phyloP scores from a whole-genome alignment of 768 basidiomycete genomes.

The Leccinum boreale region DNA sequence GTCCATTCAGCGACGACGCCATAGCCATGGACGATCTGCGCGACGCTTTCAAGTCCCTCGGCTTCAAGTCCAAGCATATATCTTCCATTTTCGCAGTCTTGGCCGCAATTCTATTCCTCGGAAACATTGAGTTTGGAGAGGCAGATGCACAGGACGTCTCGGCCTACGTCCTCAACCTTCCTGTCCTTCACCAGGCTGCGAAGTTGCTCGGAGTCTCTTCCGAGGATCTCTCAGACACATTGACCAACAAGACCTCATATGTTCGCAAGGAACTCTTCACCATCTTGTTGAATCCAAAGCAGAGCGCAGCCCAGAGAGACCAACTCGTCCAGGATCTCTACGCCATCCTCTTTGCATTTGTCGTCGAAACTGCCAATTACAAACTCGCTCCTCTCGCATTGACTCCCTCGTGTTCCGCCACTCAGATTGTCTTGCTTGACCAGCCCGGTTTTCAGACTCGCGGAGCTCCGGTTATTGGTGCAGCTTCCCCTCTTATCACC shows the following conservation, averaged over 20 bases:
- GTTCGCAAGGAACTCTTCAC: conserved; percentile 58
- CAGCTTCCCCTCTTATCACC: conserved; percentile 49
- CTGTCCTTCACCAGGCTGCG: conserved; percentile 48
- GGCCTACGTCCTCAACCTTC: conserved; percentile 45
- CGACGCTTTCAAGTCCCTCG: conserved; percentile 50
- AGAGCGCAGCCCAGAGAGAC: conserved; percentile 52
- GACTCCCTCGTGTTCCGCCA: conserved; percentile 37
- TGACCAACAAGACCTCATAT: conserved; percentile 58
- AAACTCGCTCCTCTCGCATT: conserved; percentile 45
- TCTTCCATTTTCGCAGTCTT: conserved; percentile 53
- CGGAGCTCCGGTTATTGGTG: conserved; percentile 38
- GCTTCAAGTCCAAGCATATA: conserved; percentile 41
- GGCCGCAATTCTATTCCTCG: conserved; percentile 51
- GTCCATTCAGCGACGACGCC: conserved; percentile 59
- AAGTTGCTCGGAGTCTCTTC: conserved; percentile 48
- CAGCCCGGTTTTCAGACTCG: conserved; percentile 57
- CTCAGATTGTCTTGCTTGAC: conserved; percentile 54
- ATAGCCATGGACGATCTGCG: conserved; percentile 57
- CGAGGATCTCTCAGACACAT: conserved; percentile 51
- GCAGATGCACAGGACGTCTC: conserved; percentile 53
- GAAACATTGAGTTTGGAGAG: conserved; percentile 58
- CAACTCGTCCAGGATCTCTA: conserved; percentile 56
- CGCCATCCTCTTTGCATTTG: conserved; percentile 59
- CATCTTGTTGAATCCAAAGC: conserved; percentile 48
- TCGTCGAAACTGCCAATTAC: conserved; percentile 63